Percentiles rank a stretch among this genome's conserved stretches.
These are phyloP conservation scores for Claviceps sorghi DNA, from an alignment of 2,329 filamentous ascomycete species.

Conservation along the genomic window DNA sequence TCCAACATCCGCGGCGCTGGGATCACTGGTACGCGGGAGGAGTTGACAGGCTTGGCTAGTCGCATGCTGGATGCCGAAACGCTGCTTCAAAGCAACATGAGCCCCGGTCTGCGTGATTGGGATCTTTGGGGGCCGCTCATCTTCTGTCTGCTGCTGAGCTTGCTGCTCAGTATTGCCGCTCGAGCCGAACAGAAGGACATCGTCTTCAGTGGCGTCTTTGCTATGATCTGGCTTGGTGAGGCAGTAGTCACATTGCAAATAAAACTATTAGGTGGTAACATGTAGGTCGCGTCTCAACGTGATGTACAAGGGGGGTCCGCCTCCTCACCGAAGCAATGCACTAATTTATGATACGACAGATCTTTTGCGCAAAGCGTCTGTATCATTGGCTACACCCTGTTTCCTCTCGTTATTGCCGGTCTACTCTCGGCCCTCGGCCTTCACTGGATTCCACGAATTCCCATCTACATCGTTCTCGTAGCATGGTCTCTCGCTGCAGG, in stretches of 20 bases:
- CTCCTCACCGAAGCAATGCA: background rate
- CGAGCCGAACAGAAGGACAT: constrained; percentile 66
- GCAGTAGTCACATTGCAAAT: constrained; percentile 97
- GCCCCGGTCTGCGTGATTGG: constrained; percentile 84
- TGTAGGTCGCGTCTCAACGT: constrained; percentile 45
- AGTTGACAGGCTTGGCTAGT: constrained; percentile 45
- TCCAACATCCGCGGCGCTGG: constrained; percentile 45
- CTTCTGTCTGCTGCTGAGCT: constrained; percentile 78
- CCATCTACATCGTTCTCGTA: constrained; percentile 77
- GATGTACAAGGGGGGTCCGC: background rate
- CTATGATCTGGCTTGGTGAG: constrained; percentile 92
- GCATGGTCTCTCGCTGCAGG: constrained; percentile 90
- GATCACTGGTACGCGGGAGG: constrained; percentile 44
- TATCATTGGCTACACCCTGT: constrained; percentile 96
- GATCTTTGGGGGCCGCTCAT: constrained; percentile 95
- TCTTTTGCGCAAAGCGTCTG: constrained; percentile 96
- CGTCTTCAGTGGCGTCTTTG: constrained; percentile 93
- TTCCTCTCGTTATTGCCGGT: constrained; percentile 87
- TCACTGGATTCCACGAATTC: constrained; percentile 68
- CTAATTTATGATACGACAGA: constrained; percentile 29
- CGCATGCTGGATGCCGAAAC: constrained; percentile 50
- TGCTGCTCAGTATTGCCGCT: constrained; percentile 75
- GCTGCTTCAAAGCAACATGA: constrained; percentile 58
- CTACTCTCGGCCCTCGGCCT: constrained; percentile 73
- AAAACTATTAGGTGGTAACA: constrained; percentile 87